Evolutionary conservation across 371 early-diverging fungal species (phyloP).

Genomic region (Zychaea mexicana): DNA sequence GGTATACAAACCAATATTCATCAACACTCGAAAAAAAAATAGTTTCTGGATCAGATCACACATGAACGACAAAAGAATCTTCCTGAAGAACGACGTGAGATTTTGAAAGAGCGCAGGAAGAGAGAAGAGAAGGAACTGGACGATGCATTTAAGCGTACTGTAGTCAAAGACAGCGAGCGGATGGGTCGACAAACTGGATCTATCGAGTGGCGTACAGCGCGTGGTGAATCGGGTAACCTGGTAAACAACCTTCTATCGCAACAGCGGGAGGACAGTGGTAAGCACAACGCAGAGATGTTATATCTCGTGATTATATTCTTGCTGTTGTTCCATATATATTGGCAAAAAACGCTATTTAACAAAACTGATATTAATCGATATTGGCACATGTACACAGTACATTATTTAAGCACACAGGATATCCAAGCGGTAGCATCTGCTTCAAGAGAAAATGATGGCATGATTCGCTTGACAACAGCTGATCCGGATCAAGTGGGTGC

Average conservation of each 20-base stretch:
- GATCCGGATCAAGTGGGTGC: slow-evolving; percentile 32
- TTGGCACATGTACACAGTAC: background rate
- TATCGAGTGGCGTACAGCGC: slow-evolving; percentile 15
- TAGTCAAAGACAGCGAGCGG: slow-evolving; percentile 34
- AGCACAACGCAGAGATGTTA: background rate
- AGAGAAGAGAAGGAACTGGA: slow-evolving; percentile 49
- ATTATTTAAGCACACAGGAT: background rate
- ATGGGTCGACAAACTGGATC: slow-evolving; percentile 53
- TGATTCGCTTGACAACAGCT: slow-evolving; percentile 24
- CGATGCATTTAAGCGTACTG: slow-evolving; percentile 19
- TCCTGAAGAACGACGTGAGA: background rate
- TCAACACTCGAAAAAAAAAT: too few relatives aligned
- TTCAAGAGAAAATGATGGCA: background rate
- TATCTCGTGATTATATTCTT: too few relatives aligned
- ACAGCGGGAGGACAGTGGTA: slow-evolving; percentile 6
- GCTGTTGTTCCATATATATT: background rate
- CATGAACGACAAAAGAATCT: slow-evolving; percentile 15
- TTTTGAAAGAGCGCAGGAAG: slow-evolving; percentile 25
- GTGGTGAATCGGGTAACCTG: slow-evolving; percentile 3
- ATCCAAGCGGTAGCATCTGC: background rate
- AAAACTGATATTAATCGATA: background rate
- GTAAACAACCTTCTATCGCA: background rate
- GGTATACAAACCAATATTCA: too few relatives aligned
- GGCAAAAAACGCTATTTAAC: background rate
- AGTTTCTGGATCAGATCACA: slow-evolving; percentile 20